Conservation (phyloP, 1,284 basidiomycete genomes). For the Trametes hirsuta region DNA sequence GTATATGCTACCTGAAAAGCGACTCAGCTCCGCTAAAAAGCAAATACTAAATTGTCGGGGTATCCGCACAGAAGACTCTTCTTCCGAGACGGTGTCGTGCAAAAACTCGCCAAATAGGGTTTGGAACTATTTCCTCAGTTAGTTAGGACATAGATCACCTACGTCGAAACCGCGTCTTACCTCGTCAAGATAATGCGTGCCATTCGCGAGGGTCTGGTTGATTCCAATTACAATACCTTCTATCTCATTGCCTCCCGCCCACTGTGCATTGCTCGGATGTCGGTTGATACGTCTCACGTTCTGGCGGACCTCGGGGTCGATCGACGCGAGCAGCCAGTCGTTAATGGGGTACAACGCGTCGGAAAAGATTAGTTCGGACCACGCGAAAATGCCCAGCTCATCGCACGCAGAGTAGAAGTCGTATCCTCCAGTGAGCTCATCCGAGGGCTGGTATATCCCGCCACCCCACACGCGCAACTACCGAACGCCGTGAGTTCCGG, state of each 20-base stretch:
- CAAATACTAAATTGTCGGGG: background rate
- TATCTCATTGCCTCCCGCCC: conserved; percentile 67
- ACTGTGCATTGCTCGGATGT: conserved; percentile 62
- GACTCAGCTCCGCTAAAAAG: background rate
- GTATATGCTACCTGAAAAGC: conserved; percentile 56
- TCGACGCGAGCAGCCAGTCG: conserved; percentile 51
- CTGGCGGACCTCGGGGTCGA: conserved; percentile 61
- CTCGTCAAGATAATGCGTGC: conserved; percentile 52
- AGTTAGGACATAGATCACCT: background rate
- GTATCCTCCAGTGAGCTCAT: conserved; percentile 51
- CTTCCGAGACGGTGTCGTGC: conserved; percentile 46
- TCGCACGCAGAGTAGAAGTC: conserved; percentile 64
- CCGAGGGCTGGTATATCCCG: conserved; percentile 43
- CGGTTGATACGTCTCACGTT: conserved; percentile 58
- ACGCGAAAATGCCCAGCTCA: conserved; percentile 64
- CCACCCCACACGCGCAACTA: conserved; percentile 65
- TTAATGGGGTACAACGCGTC: conserved; percentile 62
- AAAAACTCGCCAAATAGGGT: conserved; percentile 58
- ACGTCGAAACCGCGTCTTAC: conserved; percentile 31
- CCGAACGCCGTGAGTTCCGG: background rate
- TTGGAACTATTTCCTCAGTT: conserved; percentile 43
- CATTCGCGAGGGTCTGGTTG: conserved; percentile 43
- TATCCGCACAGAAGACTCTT: conserved; percentile 50
- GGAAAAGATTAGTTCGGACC: conserved; percentile 70
- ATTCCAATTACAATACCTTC: conserved; percentile 53